Conservation (phyloP, 164 flowering plant species). For the Protea cynaroides region DNA sequence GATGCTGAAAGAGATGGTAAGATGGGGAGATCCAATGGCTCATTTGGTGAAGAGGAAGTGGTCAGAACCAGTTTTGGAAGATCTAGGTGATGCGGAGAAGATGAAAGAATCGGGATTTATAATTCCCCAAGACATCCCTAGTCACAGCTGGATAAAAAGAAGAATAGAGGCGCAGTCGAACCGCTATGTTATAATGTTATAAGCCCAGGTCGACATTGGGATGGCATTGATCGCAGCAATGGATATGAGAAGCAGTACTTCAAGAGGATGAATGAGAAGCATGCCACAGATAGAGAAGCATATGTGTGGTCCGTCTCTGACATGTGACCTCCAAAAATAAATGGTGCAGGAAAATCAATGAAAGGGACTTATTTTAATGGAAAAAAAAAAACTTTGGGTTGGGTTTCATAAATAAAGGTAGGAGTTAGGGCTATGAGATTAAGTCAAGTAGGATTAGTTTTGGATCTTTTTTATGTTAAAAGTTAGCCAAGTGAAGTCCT, state of each 20-base stretch:
- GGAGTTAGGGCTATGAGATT: no score
- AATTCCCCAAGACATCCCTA: conserved; percentile 82
- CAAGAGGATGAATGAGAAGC: conserved; percentile 67
- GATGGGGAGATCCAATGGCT: conserved; percentile 99
- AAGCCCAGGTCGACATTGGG: conserved; percentile 86
- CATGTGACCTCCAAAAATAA: no score
- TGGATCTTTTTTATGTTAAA: no score
- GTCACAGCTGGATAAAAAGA: conserved; percentile 87
- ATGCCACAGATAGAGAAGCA: conserved; percentile 75
- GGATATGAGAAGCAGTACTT: conserved; percentile 73
- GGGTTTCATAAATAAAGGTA: no score
- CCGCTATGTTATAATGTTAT: conserved; percentile 90
- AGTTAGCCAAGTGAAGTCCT: no score
- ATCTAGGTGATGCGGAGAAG: conserved; percentile 70
- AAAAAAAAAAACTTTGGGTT: no score
- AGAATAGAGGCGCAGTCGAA: conserved; percentile 74
- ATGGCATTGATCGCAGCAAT: conserved; percentile 92
- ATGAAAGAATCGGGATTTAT: conserved; percentile 92
- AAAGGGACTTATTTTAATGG: no score
- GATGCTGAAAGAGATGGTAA: conserved; percentile 68
- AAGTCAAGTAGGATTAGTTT: no score
- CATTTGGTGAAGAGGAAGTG: conserved; percentile 74
- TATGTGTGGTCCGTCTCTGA: conserved; percentile 95
- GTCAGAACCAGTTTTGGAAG: conserved; percentile 36
- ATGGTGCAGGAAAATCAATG: no score